Evolutionary conservation across 1,139 yeast species (phyloP).

Genomic region (Debaryomyces fabryi): DNA sequence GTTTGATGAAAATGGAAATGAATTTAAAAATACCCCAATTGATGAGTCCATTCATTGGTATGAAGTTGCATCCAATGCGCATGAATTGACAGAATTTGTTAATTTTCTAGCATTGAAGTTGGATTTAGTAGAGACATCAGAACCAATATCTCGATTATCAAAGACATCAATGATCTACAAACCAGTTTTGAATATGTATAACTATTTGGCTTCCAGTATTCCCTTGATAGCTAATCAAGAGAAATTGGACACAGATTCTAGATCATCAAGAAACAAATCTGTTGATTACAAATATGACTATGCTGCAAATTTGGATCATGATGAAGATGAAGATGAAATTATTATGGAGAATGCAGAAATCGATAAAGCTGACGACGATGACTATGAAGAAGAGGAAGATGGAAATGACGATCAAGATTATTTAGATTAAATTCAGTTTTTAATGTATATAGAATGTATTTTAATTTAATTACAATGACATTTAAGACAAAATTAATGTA

Average conservation of each 20-base stretch:
- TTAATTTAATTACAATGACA: not conserved
- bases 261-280: conserved; percentile 18
- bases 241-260: conserved; percentile 13
- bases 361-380: conserved; percentile 19
- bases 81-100: conserved; percentile 36
- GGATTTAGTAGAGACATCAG: conserved; percentile 17
- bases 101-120: conserved; percentile 27
- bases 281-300: conserved; percentile 17
- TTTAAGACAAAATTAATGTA: not conserved
- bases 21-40: conserved; percentile 17
- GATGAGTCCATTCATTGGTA: conserved; percentile 36
- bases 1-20: conserved; percentile 35
- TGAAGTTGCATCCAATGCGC: conserved; percentile 44
- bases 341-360: conserved; percentile 19
- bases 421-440: conserved; percentile 19
- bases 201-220: conserved; percentile 25
- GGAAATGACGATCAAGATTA: conserved; percentile 20
- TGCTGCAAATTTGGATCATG: conserved; percentile 16
- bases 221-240: conserved; percentile 28
- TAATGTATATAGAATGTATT: conserved; percentile 1
- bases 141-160: conserved; percentile 17
- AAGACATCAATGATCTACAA: conserved; percentile 28
- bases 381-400: conserved; percentile 16
- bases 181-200: conserved; percentile 30
- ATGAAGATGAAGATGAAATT: conserved; percentile 24